These are phyloP conservation scores for Apiotrichum akiyoshidainum DNA, from an alignment of 1,284 basidiomycete genomes.

Conservation along the genomic window DNA sequence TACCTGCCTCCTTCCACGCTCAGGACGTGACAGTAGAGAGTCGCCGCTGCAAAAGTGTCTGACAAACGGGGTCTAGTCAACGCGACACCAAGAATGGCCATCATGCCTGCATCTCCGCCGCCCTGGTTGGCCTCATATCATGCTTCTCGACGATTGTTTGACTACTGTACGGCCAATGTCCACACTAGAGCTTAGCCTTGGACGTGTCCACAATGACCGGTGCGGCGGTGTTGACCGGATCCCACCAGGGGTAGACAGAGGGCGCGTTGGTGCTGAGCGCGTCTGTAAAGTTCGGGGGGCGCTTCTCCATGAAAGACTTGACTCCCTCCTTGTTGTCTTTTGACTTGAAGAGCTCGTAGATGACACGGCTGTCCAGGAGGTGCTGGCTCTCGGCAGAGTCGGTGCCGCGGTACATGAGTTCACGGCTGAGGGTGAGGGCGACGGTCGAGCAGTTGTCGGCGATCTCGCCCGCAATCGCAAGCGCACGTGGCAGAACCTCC, in stretches of 20 bases:
- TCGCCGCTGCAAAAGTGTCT: no score
- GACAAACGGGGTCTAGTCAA: no score
- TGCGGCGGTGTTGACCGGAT: conserved; percentile 5
- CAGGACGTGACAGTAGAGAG: no score
- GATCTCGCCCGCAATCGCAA: conserved; percentile 15
- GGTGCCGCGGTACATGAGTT: conserved; percentile 13
- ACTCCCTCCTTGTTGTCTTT: conserved; percentile 22
- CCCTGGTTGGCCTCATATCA: no score
- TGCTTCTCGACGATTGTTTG: no score
- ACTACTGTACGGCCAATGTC: no score
- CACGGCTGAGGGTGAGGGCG: conserved; percentile 11
- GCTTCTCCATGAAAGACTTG: conserved; percentile 18
- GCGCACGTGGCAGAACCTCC: conserved; percentile 15
- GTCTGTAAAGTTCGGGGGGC: conserved; percentile 14
- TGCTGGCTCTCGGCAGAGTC: conserved; percentile 19
- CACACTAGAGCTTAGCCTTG: neutral
- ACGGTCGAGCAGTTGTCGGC: conserved; percentile 13
- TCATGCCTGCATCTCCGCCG: no score
- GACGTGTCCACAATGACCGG: neutral
- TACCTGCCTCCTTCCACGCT: no score
- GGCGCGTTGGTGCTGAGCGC: conserved; percentile 12
- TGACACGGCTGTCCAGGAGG: conserved; percentile 19
- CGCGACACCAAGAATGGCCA: no score
- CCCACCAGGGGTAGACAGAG: conserved; percentile 17
- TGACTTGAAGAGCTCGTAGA: conserved; percentile 12